Evolutionary conservation across 305 asterid genomes (phyloP).

Genomic region (Plantago coronopus): DNA sequence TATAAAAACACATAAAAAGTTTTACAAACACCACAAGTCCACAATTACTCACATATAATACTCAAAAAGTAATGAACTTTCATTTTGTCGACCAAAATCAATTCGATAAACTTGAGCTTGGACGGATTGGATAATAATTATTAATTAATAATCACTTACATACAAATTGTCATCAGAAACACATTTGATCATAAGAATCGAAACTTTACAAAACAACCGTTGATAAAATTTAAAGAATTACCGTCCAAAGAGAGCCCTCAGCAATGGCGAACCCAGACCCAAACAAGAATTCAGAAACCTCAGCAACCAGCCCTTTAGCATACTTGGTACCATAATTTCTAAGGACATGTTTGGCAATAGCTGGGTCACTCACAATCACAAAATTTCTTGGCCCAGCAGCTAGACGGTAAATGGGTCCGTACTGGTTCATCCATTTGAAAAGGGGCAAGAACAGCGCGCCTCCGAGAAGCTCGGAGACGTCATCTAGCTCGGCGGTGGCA

Average conservation of each 20-base stretch:
- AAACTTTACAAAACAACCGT: not conserved
- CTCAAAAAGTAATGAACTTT: no score
- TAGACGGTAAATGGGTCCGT: conserved; percentile 78
- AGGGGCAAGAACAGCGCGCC: conserved; percentile 90
- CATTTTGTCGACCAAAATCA: no score
- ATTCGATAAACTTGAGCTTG: no score
- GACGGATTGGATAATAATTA: no score
- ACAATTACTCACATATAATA: no score
- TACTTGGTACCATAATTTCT: conserved; percentile 79
- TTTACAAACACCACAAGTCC: no score
- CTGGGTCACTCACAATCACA: conserved; percentile 83
- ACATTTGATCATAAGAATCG: not conserved
- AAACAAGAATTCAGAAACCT: conserved; percentile 89
- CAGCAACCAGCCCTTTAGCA: conserved; percentile 77
- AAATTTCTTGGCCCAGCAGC: conserved; percentile 84
- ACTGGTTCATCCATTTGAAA: conserved; percentile 85
- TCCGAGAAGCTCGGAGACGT: conserved; percentile 80
- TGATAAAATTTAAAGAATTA: conserved; percentile 20
- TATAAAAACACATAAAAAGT: no score
- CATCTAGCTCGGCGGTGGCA: conserved; percentile 79
- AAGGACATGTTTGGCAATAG: conserved; percentile 78
- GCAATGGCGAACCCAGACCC: conserved; percentile 98
- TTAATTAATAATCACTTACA: no score
- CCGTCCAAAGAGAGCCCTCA: conserved; percentile 95
- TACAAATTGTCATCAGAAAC: no score